Evolutionary conservation across 306 rosid species (phyloP), one percentile per base, ranked within the genome.

Genomic region (Cucurbita pepo): DNA sequence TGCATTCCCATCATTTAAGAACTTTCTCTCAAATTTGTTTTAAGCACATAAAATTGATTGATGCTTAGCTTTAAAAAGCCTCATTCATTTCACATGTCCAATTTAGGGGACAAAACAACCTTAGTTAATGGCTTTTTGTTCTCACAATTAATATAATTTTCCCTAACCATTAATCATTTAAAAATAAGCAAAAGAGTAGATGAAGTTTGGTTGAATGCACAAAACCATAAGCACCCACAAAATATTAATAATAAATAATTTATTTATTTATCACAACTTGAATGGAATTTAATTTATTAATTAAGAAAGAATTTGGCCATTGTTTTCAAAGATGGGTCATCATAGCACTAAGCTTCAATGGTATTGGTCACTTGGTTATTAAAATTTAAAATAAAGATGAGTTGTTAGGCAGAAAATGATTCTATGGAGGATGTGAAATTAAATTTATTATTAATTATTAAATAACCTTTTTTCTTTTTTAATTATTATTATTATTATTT

Each of bases 401-500:
- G 41, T 45, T 44, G 72, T 66, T 66, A 66, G 72, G 72, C 72
- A 66, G 72, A 66, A 66, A 43, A 66, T 21, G 71, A 65, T 65
- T 65, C 72, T 19, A 11, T 41, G 25, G 66, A 60, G 36, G 67
- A 61, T 63, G 51, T 40, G 16, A 62, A 38, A 62, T 62, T 62
- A 38, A 38, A 25, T 62, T n/a, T 40, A 30, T 30, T 3, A 8
- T 38, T 37, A 38, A n/a, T 40, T 62, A 62, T 38, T 62, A 37
- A 15, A 36, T 15, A 4, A 8, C 3, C 8, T 54, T 25, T 30
- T 30, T 30, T 30, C 3, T 30, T 30, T 30, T 30, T 2, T 30
- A 25, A 25, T 25, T 25, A 25, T 25, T 25, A 25, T 30, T 30
- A 30, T 30, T 30, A 30, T 30, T 30, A 0, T 30, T 30, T 30